These are phyloP conservation scores for Bipolaris gigantea DNA, from an alignment of 2,329 filamentous ascomycete genomes.

Conservation along the genomic window DNA sequence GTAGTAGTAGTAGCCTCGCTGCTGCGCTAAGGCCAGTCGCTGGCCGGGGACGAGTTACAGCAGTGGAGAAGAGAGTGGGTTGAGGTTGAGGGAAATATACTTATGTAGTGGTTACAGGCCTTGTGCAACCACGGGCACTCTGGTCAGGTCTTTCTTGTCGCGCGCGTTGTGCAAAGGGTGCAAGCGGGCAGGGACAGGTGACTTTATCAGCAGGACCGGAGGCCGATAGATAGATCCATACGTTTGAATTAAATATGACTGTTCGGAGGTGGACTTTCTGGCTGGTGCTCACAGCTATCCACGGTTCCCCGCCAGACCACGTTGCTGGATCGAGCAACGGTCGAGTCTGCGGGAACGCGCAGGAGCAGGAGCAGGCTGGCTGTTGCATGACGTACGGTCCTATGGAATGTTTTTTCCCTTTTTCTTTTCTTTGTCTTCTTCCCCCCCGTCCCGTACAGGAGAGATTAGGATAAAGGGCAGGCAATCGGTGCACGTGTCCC, in stretches of 20 bases:
- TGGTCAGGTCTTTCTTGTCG: background rate
- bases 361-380: slow-evolving; percentile 5
- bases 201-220: background rate
- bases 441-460: background rate
- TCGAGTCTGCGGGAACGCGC: slow-evolving; percentile 14
- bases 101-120: background rate
- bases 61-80: background rate
- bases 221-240: background rate
- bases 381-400: slow-evolving; percentile 4
- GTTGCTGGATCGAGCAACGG: slow-evolving; percentile 4
- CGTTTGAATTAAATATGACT: background rate
- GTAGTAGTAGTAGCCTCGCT: background rate
- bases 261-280: slow-evolving; percentile 6
- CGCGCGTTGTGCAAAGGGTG: background rate
- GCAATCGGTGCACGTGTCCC: slow-evolving; percentile 1
- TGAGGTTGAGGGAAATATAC: background rate
- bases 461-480: background rate
- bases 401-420: background rate
- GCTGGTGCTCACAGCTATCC: slow-evolving; percentile 4
- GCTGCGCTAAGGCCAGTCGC: slow-evolving; percentile 3
- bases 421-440: background rate
- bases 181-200: slow-evolving; percentile 1
- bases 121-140: background rate
- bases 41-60: slow-evolving; percentile 1
- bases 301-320: slow-evolving; percentile 11